These are phyloP conservation scores for Boeremia lycopersici DNA, from an alignment of 2,329 filamentous ascomycete genomes.

Conservation along the genomic window DNA sequence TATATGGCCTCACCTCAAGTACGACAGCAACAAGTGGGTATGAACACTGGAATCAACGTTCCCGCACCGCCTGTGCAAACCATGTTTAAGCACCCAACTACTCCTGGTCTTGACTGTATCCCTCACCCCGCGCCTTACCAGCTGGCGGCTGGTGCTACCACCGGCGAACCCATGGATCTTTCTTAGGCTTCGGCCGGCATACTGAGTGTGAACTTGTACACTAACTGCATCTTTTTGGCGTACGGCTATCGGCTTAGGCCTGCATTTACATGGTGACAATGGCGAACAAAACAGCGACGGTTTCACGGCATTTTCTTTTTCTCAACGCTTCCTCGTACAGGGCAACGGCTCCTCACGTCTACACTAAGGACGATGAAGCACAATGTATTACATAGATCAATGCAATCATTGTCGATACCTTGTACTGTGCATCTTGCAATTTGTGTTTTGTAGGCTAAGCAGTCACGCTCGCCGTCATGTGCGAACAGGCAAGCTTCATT, in stretches of 20 bases:
- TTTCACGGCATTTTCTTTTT: constrained; percentile 2
- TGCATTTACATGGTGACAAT: constrained; percentile 14
- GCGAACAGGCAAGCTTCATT: too few relatives aligned
- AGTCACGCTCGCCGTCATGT: too few relatives aligned
- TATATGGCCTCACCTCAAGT: constrained; percentile 30
- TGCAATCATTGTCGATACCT: too few relatives aligned
- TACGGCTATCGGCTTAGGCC: constrained; percentile 11
- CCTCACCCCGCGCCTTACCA: neutral
- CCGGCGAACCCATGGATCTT: constrained; percentile 30
- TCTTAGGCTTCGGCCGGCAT: constrained; percentile 3
- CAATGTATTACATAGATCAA: too few relatives aligned
- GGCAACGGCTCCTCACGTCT: too few relatives aligned
- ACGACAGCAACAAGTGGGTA: constrained; percentile 10
- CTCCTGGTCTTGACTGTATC: neutral
- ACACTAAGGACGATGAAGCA: too few relatives aligned
- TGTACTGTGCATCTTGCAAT: too few relatives aligned
- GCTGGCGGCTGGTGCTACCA: constrained; percentile 3
- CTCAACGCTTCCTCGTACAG: neutral
- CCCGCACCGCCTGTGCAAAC: constrained; percentile 20
- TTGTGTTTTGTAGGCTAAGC: too few relatives aligned
- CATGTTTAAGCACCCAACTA: constrained; percentile 19
- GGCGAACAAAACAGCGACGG: constrained; percentile 16
- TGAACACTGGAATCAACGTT: constrained; percentile 31
- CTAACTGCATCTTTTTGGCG: constrained; percentile 15
- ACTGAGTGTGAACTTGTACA: constrained; percentile 3